Evolutionary conservation across 2,329 filamentous ascomycete species (phyloP), one percentile per base, ranked within the genome.

Genomic region (Chaetomium strumarium): DNA sequence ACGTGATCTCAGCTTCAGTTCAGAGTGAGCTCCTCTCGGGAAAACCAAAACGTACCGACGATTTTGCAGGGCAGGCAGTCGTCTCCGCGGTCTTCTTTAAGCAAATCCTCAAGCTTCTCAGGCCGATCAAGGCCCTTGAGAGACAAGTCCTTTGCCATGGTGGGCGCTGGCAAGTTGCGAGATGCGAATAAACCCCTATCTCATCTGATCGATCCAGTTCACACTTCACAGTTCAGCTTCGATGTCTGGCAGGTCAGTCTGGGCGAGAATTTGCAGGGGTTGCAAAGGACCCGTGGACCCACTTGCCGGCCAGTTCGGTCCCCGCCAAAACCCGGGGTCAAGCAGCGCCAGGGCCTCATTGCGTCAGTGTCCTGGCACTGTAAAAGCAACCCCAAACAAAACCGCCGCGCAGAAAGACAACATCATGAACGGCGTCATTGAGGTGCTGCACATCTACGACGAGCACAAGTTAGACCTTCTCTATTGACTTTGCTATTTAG

Each of bases 401-500:
- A 14, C 47, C 9, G 37, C 47, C 8, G 3, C 49, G 34, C 13
- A n/a, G 8, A n/a, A 13, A 14, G 34, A 58, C 46, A 40, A 17
- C 11, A 63, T 71, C 68, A 92, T 91, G 87, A 88, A 81, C 74
- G 84, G 89, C 74, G 83, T 88, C 67, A 88, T 99, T 67, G 92
- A 97, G 77, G 93, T 92, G 68, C 78, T 99, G 66, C 92, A 97
- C 76, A 90, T 99, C 68, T 96, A 88, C 71, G 91, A 97, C 80
- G 91, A 96, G 76, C 84, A 91, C 73, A 90, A 91, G 91, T 95
- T 75, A 66, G 79, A 10, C 34, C 13, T 3, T 8, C n/a, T 47
- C 31, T 39, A 51, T 19, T 31, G 2, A 48, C 34, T 20, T 2
- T 6, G 5, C 10, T 3, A 14, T 37, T 36, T 8, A 34, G 20